Evolutionary conservation across 441 rosid species (phyloP).

Genomic region (Syzygium malaccense): DNA sequence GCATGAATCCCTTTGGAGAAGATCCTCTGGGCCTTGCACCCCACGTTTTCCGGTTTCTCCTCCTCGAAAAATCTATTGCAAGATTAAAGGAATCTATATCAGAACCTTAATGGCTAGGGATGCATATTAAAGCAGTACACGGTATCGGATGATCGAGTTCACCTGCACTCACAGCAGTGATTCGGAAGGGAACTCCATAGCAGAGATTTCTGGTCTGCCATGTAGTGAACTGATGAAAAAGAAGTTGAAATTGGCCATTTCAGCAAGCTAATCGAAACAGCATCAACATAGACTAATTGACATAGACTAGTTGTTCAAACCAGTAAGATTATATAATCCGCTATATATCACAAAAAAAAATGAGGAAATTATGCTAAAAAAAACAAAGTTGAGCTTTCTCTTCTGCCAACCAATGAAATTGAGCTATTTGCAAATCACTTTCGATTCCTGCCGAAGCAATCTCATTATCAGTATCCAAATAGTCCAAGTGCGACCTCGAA

Average conservation of each 20-base stretch:
- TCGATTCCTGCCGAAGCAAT: not conserved
- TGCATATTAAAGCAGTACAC: not conserved
- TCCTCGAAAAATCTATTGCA: slow-evolving; percentile 58
- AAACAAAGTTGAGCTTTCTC: not conserved
- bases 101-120: not conserved
- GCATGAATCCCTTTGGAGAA: slow-evolving; percentile 38
- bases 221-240: slow-evolving; percentile 44
- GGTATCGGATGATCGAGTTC: slow-evolving; percentile 6
- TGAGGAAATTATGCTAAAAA: not conserved
- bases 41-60: slow-evolving; percentile 45
- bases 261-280: not conserved
- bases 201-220: slow-evolving; percentile 26
- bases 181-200: slow-evolving; percentile 32
- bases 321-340: not conserved
- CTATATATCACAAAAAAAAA: not conserved
- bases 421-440: not conserved
- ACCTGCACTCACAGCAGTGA: slow-evolving; percentile 57
- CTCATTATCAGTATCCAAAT: not conserved
- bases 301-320: not conserved
- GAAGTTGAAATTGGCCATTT: slow-evolving; percentile 6
- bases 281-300: not conserved
- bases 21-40: slow-evolving; percentile 42
- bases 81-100: not conserved
- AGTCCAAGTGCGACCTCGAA: not conserved
- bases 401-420: not conserved